Evolutionary conservation across 2,329 filamentous ascomycete species (phyloP).

Genomic region (Coccinonectria pachysandricola): DNA sequence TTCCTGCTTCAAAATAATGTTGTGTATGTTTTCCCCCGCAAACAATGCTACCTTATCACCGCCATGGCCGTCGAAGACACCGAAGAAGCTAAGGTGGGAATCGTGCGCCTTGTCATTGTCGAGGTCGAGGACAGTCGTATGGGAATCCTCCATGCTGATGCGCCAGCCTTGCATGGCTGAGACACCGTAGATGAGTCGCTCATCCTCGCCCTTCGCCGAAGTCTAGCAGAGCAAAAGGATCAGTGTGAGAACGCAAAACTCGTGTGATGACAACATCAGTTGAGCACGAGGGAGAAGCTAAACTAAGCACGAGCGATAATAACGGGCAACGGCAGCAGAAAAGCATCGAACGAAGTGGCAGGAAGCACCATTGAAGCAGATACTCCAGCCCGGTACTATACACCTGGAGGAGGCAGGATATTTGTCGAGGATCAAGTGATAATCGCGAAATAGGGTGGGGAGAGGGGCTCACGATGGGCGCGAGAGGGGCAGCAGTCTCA

Average conservation of each 20-base stretch:
- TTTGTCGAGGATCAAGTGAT: too few species aligned
- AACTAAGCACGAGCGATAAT: constrained; percentile 1
- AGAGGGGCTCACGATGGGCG: constrained; percentile 16
- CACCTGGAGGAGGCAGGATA: too few species aligned
- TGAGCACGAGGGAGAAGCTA: constrained; percentile 2
- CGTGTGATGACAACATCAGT: too few species aligned
- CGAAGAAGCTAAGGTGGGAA: constrained; percentile 84
- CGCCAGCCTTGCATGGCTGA: constrained; percentile 99
- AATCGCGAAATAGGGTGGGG: constrained; percentile 6
- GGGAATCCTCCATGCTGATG: constrained; percentile 98
- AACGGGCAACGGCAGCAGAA: constrained; percentile 1
- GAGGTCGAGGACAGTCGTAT: constrained; percentile 82
- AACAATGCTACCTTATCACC: constrained; percentile 94
- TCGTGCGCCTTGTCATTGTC: constrained; percentile 52
- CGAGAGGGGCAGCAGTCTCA: neutral
- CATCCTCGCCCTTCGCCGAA: constrained; percentile 86
- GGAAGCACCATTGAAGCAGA: too few species aligned
- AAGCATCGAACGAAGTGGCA: neutral
- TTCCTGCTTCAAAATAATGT: constrained; percentile 91
- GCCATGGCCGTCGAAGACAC: constrained; percentile 95
- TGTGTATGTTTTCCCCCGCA: constrained; percentile 83
- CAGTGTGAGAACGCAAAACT: constrained; percentile 16
- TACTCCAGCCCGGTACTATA: too few species aligned
- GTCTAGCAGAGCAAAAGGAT: constrained; percentile 41
- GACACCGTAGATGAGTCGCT: constrained; percentile 82